Evolutionary conservation across 177 flowering plant species (phyloP).

Genomic region (Telopea speciosissima): DNA sequence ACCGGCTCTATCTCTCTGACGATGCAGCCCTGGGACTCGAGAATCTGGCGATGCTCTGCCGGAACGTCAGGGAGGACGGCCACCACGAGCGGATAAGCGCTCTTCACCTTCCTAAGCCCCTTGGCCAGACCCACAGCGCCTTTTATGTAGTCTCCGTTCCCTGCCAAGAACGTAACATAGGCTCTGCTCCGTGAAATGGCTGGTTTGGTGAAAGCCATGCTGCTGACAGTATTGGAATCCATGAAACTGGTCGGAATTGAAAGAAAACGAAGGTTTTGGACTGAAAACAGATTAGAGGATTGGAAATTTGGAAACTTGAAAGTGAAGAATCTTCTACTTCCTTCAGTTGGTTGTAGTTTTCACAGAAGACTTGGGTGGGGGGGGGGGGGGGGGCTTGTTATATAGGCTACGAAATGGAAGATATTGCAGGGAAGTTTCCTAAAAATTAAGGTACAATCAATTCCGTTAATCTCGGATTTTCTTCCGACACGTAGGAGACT

Average conservation of each 20-base stretch:
- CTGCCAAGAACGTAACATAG: constrained; percentile 30
- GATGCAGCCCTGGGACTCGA: constrained; percentile 37
- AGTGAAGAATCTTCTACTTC: neutral
- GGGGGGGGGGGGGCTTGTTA: neutral
- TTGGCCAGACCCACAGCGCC: constrained; percentile 12
- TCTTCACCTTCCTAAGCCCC: constrained; percentile 24
- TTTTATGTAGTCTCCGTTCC: constrained; percentile 29
- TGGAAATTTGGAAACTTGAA: too few relatives aligned
- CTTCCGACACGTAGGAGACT: neutral
- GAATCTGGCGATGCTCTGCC: constrained; percentile 27
- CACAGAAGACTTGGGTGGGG: neutral
- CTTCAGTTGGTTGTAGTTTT: neutral
- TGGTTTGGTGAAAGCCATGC: neutral
- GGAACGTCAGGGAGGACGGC: constrained; percentile 37
- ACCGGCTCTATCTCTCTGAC: constrained; percentile 44
- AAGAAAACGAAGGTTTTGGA: neutral
- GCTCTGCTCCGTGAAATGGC: constrained; percentile 5
- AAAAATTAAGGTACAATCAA: neutral
- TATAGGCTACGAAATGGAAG: neutral
- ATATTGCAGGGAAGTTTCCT: neutral
- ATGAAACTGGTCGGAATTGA: neutral
- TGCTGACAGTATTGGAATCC: neutral
- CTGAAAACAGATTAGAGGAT: too few relatives aligned
- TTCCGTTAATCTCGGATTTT: neutral
- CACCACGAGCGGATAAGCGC: constrained; percentile 27